Percentiles rank a stretch among this genome's conserved stretches.
phyloP scores from a whole-genome alignment of 202 grass and related monocot genomes.

The Saccharum hybrid region DNA sequence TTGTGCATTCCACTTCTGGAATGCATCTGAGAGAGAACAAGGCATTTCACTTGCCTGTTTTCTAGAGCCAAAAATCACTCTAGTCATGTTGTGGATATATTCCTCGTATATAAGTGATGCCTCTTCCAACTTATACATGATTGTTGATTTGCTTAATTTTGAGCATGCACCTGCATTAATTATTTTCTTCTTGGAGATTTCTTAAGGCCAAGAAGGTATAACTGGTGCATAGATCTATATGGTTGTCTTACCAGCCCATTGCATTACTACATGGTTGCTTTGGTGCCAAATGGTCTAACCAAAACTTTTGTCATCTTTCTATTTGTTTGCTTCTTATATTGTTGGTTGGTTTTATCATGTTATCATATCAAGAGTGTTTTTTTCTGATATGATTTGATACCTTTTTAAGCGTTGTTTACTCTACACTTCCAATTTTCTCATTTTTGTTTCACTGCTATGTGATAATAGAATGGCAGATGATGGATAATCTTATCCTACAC shows the following conservation, averaged over 20 bases:
- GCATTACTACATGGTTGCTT: constrained; percentile 45
- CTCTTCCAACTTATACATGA: neutral
- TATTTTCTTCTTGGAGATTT: constrained; percentile 48
- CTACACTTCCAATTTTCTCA: neutral
- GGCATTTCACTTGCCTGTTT: neutral
- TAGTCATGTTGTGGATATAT: neutral
- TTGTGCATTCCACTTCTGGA: neutral
- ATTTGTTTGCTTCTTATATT: neutral
- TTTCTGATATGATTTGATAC: neutral
- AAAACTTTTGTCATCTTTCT: constrained; percentile 27
- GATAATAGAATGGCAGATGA: constrained; percentile 36
- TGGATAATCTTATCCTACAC: constrained; percentile 48
- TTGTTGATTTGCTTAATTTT: neutral
- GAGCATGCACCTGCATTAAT: constrained; percentile 11
- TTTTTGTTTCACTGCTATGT: neutral
- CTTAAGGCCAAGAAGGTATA: constrained; percentile 34
- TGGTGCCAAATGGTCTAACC: constrained; percentile 69
- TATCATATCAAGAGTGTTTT: neutral
- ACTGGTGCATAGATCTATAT: constrained; percentile 51
- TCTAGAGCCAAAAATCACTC: neutral
- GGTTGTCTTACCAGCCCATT: constrained; percentile 74
- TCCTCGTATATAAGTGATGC: neutral
- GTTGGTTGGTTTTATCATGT: neutral
- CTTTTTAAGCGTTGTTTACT: neutral
- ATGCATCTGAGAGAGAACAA: constrained; percentile 4